Evolutionary conservation across 2,329 filamentous ascomycete species (phyloP).

Genomic region (Penicillium paneum): DNA sequence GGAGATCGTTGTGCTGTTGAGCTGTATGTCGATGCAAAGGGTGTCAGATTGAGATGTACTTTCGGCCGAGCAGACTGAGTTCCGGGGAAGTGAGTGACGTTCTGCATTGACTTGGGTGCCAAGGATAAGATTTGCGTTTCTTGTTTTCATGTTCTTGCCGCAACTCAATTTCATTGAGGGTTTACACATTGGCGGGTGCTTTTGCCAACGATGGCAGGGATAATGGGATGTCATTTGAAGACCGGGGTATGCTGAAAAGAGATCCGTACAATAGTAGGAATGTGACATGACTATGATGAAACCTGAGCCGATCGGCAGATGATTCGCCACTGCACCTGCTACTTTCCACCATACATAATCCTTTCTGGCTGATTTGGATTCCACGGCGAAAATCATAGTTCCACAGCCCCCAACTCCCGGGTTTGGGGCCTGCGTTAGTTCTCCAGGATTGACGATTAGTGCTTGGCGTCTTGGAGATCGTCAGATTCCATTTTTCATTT

Average conservation of each 20-base stretch:
- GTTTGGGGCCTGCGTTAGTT: slow-evolving; percentile 9
- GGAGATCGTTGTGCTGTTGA: neutral
- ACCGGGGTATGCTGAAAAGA: neutral
- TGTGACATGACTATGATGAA: slow-evolving; percentile 10
- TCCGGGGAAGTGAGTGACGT: too few species aligned
- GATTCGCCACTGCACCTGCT: slow-evolving; percentile 8
- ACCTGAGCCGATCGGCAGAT: slow-evolving; percentile 4
- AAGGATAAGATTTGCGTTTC: too few species aligned
- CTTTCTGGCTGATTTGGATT: neutral
- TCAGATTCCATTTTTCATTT: neutral
- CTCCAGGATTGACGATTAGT: neutral
- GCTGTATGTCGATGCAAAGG: neutral
- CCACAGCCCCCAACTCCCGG: neutral
- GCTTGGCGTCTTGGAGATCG: neutral
- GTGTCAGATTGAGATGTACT: neutral
- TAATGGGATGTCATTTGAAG: neutral
- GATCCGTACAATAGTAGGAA: neutral
- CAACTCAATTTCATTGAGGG: neutral
- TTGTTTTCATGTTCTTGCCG: neutral
- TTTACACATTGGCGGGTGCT: neutral
- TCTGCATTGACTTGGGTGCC: too few species aligned
- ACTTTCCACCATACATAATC: slow-evolving; percentile 1
- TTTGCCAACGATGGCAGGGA: neutral
- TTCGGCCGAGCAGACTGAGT: neutral
- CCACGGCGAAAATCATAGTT: neutral